A percentile compares a stretch with the other conserved stretches of the same genome.
Conservation (phyloP, 208 protist species). For the Strigomonas oncopelti region DNA sequence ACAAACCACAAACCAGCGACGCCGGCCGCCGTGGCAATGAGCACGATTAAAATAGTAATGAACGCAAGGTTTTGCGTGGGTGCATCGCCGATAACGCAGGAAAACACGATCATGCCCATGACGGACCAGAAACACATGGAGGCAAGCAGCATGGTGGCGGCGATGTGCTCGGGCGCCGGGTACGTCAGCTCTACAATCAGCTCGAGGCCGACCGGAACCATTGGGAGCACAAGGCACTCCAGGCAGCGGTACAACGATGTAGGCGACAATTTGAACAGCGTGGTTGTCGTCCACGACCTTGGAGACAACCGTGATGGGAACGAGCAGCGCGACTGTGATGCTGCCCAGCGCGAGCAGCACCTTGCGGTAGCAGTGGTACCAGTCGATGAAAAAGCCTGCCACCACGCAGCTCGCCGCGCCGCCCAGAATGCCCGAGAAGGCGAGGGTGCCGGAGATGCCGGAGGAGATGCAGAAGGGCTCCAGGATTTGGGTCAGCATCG, state of each 20-base stretch:
- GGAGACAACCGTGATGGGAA: conserved; percentile 12
- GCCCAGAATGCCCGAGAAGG: conserved; percentile 41
- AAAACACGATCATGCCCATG: conserved; percentile 21
- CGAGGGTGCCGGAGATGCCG: conserved; percentile 29
- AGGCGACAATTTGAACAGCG: conserved; percentile 13
- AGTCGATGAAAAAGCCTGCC: conserved; percentile 29
- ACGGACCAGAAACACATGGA: conserved; percentile 20
- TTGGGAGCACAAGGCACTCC: conserved; percentile 32
- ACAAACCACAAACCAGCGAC: conserved; percentile 23
- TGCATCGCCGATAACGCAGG: conserved; percentile 19
- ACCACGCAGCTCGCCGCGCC: conserved; percentile 33
- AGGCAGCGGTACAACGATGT: conserved; percentile 39
- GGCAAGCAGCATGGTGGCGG: conserved; percentile 26
- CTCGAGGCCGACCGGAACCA: conserved; percentile 51
- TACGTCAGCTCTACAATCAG: conserved; percentile 53
- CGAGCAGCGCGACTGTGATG: conserved; percentile 16
- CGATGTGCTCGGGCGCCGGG: conserved; percentile 36
- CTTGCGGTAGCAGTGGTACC: conserved; percentile 32
- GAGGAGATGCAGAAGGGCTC: conserved; percentile 44
- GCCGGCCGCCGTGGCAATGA: conserved; percentile 16
- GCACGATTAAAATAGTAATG: conserved; percentile 30
- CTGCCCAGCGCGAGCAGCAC: conserved; percentile 17
- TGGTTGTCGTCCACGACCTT: conserved; percentile 9
- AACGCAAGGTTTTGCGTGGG: conserved; percentile 22
- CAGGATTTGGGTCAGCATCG: conserved; percentile 40